Conservation (phyloP, 2,329 filamentous ascomycete species). For the Penicillium sp. region DNA sequence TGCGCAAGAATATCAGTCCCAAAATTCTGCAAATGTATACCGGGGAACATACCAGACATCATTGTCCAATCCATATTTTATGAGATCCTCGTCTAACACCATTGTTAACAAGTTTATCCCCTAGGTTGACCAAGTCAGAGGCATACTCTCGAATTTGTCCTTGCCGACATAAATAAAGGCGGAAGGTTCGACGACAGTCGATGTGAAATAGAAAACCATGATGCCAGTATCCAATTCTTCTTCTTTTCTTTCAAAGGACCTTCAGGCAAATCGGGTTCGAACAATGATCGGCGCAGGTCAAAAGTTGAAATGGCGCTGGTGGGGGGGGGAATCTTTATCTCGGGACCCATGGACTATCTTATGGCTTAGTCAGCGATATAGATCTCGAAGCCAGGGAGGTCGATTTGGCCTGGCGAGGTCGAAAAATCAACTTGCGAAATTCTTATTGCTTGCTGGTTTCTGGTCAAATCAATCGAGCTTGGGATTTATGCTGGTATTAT, state of each 20-base stretch:
- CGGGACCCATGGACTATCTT: neutral
- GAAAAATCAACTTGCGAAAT: neutral
- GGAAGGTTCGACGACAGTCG: constrained; percentile 74
- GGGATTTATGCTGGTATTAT: neutral
- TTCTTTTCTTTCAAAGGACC: neutral
- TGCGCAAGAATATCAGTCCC: constrained; percentile 10
- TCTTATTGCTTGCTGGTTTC: neutral
- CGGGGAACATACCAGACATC: constrained; percentile 73
- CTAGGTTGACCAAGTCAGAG: constrained; percentile 4
- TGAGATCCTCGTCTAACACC: constrained; percentile 82
- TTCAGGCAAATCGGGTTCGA: neutral
- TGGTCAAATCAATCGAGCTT: neutral
- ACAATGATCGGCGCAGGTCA: constrained; percentile 1
- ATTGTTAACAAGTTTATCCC: constrained; percentile 1
- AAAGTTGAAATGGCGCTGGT: constrained; percentile 1
- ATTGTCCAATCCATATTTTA: constrained; percentile 86
- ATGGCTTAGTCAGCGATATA: neutral
- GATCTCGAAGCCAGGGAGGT: neutral
- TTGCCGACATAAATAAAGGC: constrained; percentile 96
- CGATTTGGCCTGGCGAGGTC: neutral
- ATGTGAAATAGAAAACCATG: constrained; percentile 98
- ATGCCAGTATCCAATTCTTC: neutral
- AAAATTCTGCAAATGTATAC: neutral
- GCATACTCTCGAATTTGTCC: constrained; percentile 96
- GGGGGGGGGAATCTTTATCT: constrained; percentile 4